phyloP scores from a whole-genome alignment of 257 asterid species.

The Knoxia roxburghii region DNA sequence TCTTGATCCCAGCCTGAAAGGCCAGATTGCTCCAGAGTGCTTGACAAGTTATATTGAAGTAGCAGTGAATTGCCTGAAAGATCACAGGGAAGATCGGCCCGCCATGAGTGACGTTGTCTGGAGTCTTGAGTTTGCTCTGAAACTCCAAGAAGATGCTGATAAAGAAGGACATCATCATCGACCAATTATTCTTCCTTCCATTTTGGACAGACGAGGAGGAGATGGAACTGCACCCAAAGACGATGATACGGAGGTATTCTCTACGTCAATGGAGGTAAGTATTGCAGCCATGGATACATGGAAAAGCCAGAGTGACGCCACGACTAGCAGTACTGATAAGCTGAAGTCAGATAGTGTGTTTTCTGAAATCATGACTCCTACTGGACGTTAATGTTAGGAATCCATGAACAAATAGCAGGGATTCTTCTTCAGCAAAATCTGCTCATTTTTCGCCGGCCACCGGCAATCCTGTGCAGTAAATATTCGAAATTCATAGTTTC shows the following conservation, averaged over 20 bases:
- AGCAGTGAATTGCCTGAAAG: constrained; percentile 42
- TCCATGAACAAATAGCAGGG: too few species aligned
- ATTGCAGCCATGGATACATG: neutral
- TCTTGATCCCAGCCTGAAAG: constrained; percentile 39
- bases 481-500: too few species aligned
- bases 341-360: too few species aligned
- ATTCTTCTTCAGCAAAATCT: too few species aligned
- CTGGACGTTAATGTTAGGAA: too few species aligned
- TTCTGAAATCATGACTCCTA: too few species aligned
- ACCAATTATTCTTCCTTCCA: neutral
- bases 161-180: constrained; percentile 3
- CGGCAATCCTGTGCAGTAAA: too few species aligned
- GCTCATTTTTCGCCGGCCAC: too few species aligned
- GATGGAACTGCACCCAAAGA: constrained; percentile 11
- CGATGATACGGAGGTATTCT: constrained; percentile 26
- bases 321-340: neutral
- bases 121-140: constrained; percentile 55
- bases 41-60: constrained; percentile 37
- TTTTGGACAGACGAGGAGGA: neutral
- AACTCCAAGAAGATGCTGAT: constrained; percentile 49
- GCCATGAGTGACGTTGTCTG: constrained; percentile 57
- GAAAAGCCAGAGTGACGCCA: neutral
- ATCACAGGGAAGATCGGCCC: constrained; percentile 45
- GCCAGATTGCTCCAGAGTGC: constrained; percentile 46
- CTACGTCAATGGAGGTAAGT: constrained; percentile 4